Base-by-base conservation (phyloP, 495 filamentous ascomycete genomes). In the Lindgomyces ingoldianus region DNA sequence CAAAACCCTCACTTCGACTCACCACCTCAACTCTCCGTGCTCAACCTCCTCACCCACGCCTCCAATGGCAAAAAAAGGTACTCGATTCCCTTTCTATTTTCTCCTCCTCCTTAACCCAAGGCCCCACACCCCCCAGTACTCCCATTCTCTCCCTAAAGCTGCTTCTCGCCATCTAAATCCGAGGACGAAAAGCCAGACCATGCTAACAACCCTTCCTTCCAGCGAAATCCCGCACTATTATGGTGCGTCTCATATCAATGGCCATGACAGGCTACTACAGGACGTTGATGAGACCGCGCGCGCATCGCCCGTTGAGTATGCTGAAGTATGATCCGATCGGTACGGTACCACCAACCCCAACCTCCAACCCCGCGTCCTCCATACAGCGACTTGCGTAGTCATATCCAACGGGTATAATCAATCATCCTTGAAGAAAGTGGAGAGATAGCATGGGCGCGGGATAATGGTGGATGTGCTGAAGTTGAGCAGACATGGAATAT, bases 261-360 rank as follows among this genome's bases (percentile, higher is more conserved):
- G 95, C 95, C 64, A 87, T 96, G 86, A 99, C 95, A 14, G 95
- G 95, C 70, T 99, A 89, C 81, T 99, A 91, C 81, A 90, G 90
- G 75, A 95, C 90, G 57, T 83, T 92, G 74, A 82, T 89, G 56
- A 89, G 95, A 29, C 92, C 93, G 16, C 87, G 95, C 52, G 80
- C 81, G 24, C 82, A 93, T 60, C 80, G 87, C 41, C 94, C 95
- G 39, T 83, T 98, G 76, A 93, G 89, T 78, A 96, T 98, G 92
- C 81, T 98, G 67, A 99, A 99, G 80, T 98, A 99, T 76, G 95
- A 99, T 78, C 95, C 95, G 60, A 90, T 99, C 70, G 90, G 96
- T 89, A 90, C 77, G 91, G 80, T 6, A 22, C 27, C 33, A 19
- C 26, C 3, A 3, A 22, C 26, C 2, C 2, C 2, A 66, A 22